phyloP scores from a whole-genome alignment of 2,329 filamentous ascomycete species.

The Fusarium incarnatum region DNA sequence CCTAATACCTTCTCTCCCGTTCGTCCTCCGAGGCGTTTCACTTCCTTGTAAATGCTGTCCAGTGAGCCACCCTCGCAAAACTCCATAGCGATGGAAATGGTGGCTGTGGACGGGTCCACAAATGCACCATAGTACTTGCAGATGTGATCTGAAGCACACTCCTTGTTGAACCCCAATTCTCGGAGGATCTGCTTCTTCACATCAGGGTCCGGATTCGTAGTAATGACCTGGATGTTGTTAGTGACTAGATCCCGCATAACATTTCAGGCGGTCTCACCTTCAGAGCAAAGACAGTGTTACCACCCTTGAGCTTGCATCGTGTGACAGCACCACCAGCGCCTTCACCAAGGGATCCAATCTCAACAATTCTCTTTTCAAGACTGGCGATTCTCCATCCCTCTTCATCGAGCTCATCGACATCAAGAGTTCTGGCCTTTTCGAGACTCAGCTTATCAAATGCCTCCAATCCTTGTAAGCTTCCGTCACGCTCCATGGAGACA shows the following conservation, averaged over 20 bases:
- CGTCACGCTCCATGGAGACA: constrained; percentile 82
- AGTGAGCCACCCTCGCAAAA: constrained; percentile 97
- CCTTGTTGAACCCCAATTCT: constrained; percentile 97
- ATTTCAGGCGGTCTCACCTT: constrained; percentile 72
- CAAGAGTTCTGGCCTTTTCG: constrained; percentile 84
- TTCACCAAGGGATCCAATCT: constrained; percentile 91
- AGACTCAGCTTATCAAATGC: constrained; percentile 83
- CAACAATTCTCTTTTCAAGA: constrained; percentile 85
- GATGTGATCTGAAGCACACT: constrained; percentile 94
- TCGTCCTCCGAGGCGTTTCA: constrained; percentile 92
- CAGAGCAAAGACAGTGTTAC: constrained; percentile 93
- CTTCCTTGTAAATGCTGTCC: constrained; percentile 96
- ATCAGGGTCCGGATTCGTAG: constrained; percentile 96
- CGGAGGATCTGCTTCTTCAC: constrained; percentile 98
- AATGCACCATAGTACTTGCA: constrained; percentile 98
- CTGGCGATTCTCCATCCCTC: constrained; percentile 96
- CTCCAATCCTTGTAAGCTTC: constrained; percentile 80
- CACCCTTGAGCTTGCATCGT: constrained; percentile 86
- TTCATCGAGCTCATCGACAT: constrained; percentile 95
- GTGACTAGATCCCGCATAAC: constrained; percentile 11
- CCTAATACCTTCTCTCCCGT: constrained; percentile 98
- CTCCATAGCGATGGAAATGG: constrained; percentile 99
- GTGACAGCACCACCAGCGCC: constrained; percentile 97
- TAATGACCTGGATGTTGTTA: constrained; percentile 80
- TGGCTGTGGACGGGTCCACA: constrained; percentile 93